These are phyloP conservation scores for Colletotrichum sp. DNA, from an alignment of 2,329 filamentous ascomycete genomes.

Conservation along the genomic window DNA sequence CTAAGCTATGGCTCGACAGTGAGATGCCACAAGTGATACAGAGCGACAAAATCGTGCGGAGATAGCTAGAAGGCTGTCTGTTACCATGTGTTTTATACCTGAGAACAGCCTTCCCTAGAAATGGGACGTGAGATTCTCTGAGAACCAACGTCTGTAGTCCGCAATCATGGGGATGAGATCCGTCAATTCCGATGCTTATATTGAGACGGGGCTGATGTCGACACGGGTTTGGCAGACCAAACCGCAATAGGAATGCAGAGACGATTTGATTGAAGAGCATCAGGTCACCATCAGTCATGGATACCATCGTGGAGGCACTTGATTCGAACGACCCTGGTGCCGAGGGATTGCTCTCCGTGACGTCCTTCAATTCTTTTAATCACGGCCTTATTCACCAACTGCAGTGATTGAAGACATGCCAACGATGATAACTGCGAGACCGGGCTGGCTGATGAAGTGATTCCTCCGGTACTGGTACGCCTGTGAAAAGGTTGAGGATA, in stretches of 20 bases:
- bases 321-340: neutral
- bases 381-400: neutral
- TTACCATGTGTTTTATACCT: neutral
- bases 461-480: neutral
- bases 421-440: too few species aligned
- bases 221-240: neutral
- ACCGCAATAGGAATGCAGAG: neutral
- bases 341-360: neutral
- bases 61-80: too few species aligned
- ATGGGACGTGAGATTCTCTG: neutral
- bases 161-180: neutral
- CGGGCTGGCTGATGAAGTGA: neutral
- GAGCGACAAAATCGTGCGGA: too few species aligned
- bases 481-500: neutral
- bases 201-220: neutral
- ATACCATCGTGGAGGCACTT: fast-evolving
- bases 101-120: neutral
- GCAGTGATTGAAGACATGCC: neutral
- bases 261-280: neutral
- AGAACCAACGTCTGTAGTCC: neutral
- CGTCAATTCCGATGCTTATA: neutral
- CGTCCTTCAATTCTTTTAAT: neutral
- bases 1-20: neutral
- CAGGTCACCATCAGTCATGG: neutral
- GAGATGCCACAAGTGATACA: too few species aligned